Percentiles rank a stretch among this genome's conserved stretches.
Evolutionary conservation across 805 yeast species (phyloP).

Genomic region (Wickerhamomyces queroliae): DNA sequence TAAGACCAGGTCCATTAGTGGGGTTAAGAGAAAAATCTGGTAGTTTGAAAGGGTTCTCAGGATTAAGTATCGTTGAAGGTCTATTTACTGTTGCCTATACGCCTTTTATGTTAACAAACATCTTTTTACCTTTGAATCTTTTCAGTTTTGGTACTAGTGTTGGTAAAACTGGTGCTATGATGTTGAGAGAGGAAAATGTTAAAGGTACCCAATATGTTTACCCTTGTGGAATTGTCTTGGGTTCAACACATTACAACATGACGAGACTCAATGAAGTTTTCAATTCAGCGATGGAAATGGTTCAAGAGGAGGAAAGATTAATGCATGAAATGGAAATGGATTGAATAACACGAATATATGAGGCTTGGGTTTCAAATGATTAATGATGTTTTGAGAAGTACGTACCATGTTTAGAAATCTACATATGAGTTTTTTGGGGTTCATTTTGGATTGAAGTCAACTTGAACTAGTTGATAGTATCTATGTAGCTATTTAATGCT

Average conservation of each 20-base stretch:
- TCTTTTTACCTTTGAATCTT: neutral
- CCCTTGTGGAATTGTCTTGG: neutral
- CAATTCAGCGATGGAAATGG: too few relatives aligned
- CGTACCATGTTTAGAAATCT: too few relatives aligned
- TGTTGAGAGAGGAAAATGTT: neutral
- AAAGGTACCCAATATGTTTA: neutral
- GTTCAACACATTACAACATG: neutral
- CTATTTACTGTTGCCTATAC: neutral
- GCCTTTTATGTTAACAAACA: neutral
- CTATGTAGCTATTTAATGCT: too few relatives aligned
- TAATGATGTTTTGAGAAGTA: too few relatives aligned
- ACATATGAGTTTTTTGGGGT: too few relatives aligned
- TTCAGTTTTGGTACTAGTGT: neutral
- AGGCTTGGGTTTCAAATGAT: too few relatives aligned
- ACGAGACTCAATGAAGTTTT: neutral
- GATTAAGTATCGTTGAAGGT: neutral
- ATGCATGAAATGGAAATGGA: too few relatives aligned
- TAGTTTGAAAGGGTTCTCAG: neutral
- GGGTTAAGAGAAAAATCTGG: constrained; percentile 10
- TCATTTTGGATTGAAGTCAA: too few relatives aligned
- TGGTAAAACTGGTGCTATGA: neutral
- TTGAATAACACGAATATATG: too few relatives aligned
- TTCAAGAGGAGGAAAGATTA: too few relatives aligned
- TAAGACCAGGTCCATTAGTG: constrained; percentile 65
- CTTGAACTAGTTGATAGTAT: too few relatives aligned